Conservation (phyloP, 768 basidiomycete genomes). For the Lyophyllum semitale region DNA sequence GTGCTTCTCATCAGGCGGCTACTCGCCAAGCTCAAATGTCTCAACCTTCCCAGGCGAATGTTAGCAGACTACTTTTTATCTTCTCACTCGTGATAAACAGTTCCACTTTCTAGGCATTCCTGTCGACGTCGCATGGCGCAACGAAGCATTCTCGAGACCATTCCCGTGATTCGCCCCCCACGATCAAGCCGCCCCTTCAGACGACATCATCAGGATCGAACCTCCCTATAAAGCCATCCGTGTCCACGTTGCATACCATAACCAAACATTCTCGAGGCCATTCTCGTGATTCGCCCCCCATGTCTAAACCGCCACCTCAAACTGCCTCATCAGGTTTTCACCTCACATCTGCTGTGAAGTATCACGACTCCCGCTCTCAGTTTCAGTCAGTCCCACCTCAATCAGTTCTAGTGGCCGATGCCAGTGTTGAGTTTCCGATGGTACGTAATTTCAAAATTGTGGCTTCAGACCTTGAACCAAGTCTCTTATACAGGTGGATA, state of each 20-base stretch:
- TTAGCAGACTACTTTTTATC: neutral
- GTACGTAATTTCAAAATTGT: neutral
- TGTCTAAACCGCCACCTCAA: neutral
- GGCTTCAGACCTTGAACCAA: neutral
- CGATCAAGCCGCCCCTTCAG: neutral
- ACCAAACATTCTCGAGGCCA: neutral
- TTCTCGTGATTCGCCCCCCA: neutral
- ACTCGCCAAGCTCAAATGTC: neutral
- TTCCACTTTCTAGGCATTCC: neutral
- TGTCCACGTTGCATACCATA: neutral
- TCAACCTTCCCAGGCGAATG: neutral
- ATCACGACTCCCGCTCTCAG: neutral
- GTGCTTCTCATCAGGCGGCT: constrained; percentile 5
- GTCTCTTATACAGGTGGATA: neutral
- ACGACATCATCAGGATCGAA: neutral
- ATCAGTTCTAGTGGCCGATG: neutral
- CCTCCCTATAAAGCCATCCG: neutral
- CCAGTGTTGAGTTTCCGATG: neutral
- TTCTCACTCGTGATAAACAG: neutral
- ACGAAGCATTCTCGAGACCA: neutral
- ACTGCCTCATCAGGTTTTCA: neutral
- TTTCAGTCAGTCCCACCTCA: neutral
- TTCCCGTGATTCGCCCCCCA: neutral
- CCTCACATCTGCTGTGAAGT: neutral
- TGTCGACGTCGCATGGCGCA: neutral